A percentile compares a stretch with the other conserved stretches of the same genome.
Evolutionary conservation across 169 alveolate species (phyloP).

Genomic region (Plasmodium gallinaceum): DNA sequence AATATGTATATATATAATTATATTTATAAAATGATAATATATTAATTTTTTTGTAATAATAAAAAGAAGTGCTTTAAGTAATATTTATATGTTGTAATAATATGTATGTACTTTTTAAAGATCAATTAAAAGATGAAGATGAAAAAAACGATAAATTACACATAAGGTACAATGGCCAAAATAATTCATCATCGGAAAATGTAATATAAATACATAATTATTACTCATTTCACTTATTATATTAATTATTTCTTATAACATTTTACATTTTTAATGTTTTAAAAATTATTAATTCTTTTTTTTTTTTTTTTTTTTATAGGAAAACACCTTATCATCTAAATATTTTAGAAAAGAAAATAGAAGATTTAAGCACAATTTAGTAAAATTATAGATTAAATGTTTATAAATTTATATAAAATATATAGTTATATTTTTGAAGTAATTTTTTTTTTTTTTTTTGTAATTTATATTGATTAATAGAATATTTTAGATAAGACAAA

Average conservation of each 20-base stretch:
- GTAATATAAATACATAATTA: constrained; percentile 6
- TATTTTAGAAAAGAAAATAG: constrained; percentile 66
- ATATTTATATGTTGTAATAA: not conserved
- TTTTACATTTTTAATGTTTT: not conserved
- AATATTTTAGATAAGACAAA: constrained; percentile 34
- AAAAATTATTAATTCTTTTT: too few relatives aligned
- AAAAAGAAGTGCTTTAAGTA: not conserved
- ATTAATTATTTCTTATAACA: not conserved
- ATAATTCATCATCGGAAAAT: constrained; percentile 58
- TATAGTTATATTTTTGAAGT: not conserved
- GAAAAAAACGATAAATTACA: constrained; percentile 21
- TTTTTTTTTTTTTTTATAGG: constrained; percentile 27
- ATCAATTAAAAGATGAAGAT: constrained; percentile 45
- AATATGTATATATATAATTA: not conserved
- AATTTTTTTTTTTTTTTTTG: not conserved
- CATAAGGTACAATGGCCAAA: not conserved
- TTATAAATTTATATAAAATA: too few relatives aligned
- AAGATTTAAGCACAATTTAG: constrained; percentile 51
- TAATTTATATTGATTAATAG: constrained; percentile 10
- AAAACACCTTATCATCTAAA: constrained; percentile 58
- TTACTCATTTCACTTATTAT: not conserved
- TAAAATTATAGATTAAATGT: not conserved
- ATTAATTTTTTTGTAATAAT: not conserved
- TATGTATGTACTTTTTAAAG: constrained; percentile 71
- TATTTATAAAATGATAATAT: not conserved